phyloP scores from a whole-genome alignment of 2,329 filamentous ascomycete genomes.

The Plenodomus lindquistii region DNA sequence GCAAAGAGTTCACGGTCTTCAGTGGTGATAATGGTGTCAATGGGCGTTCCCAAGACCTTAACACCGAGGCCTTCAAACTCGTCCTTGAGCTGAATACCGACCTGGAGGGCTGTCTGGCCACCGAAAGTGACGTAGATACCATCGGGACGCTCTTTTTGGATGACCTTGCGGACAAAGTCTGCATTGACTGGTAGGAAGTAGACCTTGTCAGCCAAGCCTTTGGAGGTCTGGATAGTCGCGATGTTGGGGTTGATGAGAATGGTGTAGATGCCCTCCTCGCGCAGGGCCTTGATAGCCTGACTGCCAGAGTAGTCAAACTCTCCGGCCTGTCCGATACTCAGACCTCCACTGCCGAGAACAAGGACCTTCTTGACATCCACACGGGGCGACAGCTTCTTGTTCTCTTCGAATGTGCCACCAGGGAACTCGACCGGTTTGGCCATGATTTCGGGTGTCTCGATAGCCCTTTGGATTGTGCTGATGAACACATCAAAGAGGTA shows the following conservation, averaged over 20 bases:
- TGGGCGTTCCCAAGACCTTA: slow-evolving; percentile 92
- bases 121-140: slow-evolving; percentile 98
- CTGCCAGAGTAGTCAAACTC: slow-evolving; percentile 99
- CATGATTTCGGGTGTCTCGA: slow-evolving; percentile 69
- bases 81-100: slow-evolving; percentile 96
- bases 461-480: slow-evolving; percentile 73
- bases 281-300: slow-evolving; percentile 97
- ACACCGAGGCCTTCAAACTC: slow-evolving; percentile 93
- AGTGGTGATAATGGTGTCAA: slow-evolving; percentile 97
- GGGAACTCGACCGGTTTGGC: slow-evolving; percentile 80
- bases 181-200: slow-evolving; percentile 98
- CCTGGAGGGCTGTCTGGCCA: slow-evolving; percentile 94
- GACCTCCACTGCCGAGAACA: slow-evolving; percentile 88
- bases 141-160: slow-evolving; percentile 90
- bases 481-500: slow-evolving; percentile 98
- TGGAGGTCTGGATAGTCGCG: slow-evolving; percentile 97
- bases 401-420: slow-evolving; percentile 79
- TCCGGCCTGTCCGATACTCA: slow-evolving; percentile 96
- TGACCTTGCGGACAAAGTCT: slow-evolving; percentile 97
- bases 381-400: slow-evolving; percentile 73
- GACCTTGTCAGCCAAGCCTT: slow-evolving; percentile 96
- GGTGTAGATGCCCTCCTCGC: slow-evolving; percentile 97
- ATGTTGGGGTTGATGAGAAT: slow-evolving; percentile 99
- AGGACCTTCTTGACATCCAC: slow-evolving; percentile 93
- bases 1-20: slow-evolving; percentile 98